Conservation (phyloP, 768 basidiomycete species). For the Boletus tylopilopsis region DNA sequence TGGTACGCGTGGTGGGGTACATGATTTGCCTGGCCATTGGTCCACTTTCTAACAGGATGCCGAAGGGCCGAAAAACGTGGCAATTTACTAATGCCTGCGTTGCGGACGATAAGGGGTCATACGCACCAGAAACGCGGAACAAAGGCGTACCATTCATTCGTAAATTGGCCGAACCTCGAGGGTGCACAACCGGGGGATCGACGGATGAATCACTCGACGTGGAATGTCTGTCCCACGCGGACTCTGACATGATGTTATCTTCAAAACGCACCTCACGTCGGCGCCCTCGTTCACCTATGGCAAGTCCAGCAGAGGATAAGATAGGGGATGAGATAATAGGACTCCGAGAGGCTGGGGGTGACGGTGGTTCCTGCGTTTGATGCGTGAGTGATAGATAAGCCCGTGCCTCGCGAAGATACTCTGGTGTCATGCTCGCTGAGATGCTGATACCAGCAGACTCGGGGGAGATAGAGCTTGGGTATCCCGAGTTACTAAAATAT, state of each 20-base stretch:
- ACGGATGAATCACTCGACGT: conserved; percentile 29
- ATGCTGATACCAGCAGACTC: conserved; percentile 31
- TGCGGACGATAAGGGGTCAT: background rate
- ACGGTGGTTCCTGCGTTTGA: conserved; percentile 9
- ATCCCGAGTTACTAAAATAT: conserved; percentile 20
- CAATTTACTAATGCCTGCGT: conserved; percentile 27
- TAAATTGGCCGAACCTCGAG: conserved; percentile 8
- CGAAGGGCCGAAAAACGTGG: conserved; percentile 30
- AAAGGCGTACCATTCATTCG: conserved; percentile 21
- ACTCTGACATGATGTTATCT: conserved; percentile 30
- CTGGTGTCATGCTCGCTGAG: conserved; percentile 31
- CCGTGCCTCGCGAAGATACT: conserved; percentile 31
- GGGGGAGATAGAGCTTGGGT: conserved; percentile 31
- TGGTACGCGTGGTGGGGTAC: background rate
- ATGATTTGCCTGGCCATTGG: conserved; percentile 11
- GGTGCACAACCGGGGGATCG: conserved; percentile 19
- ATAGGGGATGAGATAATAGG: conserved; percentile 26
- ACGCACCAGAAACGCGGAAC: background rate
- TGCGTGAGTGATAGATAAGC: conserved; percentile 32
- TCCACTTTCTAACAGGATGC: conserved; percentile 16
- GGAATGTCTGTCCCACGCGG: conserved; percentile 29
- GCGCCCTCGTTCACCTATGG: conserved; percentile 23
- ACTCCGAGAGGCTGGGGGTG: conserved; percentile 15
- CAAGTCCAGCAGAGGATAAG: conserved; percentile 30
- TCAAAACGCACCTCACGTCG: conserved; percentile 34